These are phyloP conservation scores for Aspergillus aculeatinus DNA, from an alignment of 2,329 filamentous ascomycete genomes.

Conservation along the genomic window DNA sequence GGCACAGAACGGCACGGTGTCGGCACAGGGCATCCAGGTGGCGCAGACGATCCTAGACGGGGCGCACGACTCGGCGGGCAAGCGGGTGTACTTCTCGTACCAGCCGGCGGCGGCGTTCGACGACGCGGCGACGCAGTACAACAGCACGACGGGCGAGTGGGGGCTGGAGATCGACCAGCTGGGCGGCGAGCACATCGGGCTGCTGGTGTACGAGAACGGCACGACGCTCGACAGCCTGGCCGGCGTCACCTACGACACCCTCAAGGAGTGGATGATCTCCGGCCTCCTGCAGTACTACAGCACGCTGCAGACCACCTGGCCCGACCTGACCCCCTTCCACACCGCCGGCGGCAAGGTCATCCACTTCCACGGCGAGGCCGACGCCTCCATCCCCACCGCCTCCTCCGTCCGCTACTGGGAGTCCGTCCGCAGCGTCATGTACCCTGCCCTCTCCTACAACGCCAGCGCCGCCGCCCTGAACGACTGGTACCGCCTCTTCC, in stretches of 20 bases:
- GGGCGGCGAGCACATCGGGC: constrained; percentile 41
- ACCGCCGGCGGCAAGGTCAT: constrained; percentile 55
- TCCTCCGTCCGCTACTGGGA: constrained; percentile 56
- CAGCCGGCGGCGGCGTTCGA: constrained; percentile 30
- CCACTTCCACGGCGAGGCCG: constrained; percentile 58
- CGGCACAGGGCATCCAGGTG: constrained; percentile 31
- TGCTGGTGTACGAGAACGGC: constrained; percentile 28
- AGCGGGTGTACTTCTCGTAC: constrained; percentile 43
- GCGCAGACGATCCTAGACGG: constrained; percentile 41
- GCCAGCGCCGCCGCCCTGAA: constrained; percentile 43
- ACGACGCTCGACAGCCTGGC: constrained; percentile 45
- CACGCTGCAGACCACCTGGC: constrained; percentile 54
- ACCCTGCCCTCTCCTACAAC: constrained; percentile 40
- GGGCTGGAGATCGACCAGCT: constrained; percentile 31
- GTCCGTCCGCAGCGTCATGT: constrained; percentile 52
- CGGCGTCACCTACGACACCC: constrained; percentile 56
- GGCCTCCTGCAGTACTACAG: constrained; percentile 52
- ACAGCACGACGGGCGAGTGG: constrained; percentile 30
- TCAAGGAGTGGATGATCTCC: constrained; percentile 55
- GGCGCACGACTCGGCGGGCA: constrained; percentile 41
- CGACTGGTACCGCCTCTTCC: constrained; percentile 55
- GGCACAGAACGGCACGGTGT: constrained; percentile 33
- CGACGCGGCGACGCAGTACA: constrained; percentile 29
- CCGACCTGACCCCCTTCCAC: constrained; percentile 54
- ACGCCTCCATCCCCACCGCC: constrained; percentile 51